Evolutionary conservation across 2,329 filamentous ascomycete genomes (phyloP).

Genomic region (Fusarium scirpi): DNA sequence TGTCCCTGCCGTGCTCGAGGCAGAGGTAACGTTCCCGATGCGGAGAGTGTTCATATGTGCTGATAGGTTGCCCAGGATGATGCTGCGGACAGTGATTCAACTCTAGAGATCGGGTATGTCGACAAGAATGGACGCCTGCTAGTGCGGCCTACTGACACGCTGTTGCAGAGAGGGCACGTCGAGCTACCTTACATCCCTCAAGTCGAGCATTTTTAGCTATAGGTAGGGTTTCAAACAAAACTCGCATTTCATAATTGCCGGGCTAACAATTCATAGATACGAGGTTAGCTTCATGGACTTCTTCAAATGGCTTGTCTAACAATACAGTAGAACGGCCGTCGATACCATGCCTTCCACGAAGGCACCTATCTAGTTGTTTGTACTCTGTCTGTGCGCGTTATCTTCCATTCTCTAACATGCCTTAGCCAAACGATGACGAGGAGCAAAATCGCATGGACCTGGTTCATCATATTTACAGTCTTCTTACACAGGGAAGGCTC

Average conservation of each 20-base stretch:
- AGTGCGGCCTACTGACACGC: neutral
- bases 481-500: constrained; percentile 23
- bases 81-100: constrained; percentile 3
- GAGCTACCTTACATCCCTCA: constrained; percentile 24
- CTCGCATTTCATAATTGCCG: accelerated
- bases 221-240: neutral
- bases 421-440: constrained; percentile 31
- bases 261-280: constrained; percentile 9
- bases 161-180: constrained; percentile 4
- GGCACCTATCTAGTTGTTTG: constrained; percentile 22
- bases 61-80: neutral
- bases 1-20: neutral
- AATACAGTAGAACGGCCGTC: constrained; percentile 25
- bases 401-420: neutral
- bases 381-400: neutral
- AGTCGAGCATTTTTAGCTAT: constrained; percentile 32
- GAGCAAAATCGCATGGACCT: constrained; percentile 35
- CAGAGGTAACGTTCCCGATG: neutral
- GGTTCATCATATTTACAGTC: constrained; percentile 33
- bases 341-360: constrained; percentile 36
- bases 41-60: neutral
- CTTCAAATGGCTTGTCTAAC: neutral
- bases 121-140: accelerated
- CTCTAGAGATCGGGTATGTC: constrained; percentile 1
- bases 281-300: neutral